Base-by-base conservation (phyloP, 768 basidiomycete genomes). In the Lactifluus echinatus region DNA sequence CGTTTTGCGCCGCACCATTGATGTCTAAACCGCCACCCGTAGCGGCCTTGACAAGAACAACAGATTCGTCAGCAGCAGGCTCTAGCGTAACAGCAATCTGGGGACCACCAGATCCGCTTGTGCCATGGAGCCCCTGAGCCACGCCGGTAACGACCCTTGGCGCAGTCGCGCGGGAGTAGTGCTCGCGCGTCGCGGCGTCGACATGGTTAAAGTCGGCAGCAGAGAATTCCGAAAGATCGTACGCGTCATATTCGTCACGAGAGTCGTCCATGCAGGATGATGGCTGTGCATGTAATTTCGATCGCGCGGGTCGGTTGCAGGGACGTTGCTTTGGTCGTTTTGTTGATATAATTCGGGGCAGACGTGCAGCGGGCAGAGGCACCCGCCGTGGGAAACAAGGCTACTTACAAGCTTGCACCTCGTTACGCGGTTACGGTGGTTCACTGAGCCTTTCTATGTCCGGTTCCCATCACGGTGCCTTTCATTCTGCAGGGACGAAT, bases 151-250 rank as follows among this genome's bases (percentile, higher is more conserved):
- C 37, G 8, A 39, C 37, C 4, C 15, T 28, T n/a, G 37, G 29
- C 11, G 26, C 14, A 8, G 21, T n/a, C 50, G 45, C 24, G 55
- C 15, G n/a, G 49, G 21, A 1, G 42, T 29, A 31, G 42, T 26
- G 53, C 36, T n/a, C 47, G 36, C 37, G 49, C 53, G 56, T 42
- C 37, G 36, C 31, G 21, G n/a, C 8, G 49, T 63, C 63, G 42
- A 56, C 43, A 28, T 55, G 46, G 17, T 31, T 33, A 11, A 63
- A 47, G 59, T 63, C 61, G 31, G 48, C 46, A 11, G 50, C 28
- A 33, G 63, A 42, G 50, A 62, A 62, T 31, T 62, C 63, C 10
- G 61, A 63, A 29, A 63, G 59, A 50, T 63, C 60, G 60, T 62
- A 63, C 50, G 53, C 46, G 42, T 63, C 60, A 26, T 54, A 63